These are phyloP conservation scores for Colletotrichum melonis DNA, from an alignment of 2,329 filamentous ascomycete genomes.

Conservation along the genomic window DNA sequence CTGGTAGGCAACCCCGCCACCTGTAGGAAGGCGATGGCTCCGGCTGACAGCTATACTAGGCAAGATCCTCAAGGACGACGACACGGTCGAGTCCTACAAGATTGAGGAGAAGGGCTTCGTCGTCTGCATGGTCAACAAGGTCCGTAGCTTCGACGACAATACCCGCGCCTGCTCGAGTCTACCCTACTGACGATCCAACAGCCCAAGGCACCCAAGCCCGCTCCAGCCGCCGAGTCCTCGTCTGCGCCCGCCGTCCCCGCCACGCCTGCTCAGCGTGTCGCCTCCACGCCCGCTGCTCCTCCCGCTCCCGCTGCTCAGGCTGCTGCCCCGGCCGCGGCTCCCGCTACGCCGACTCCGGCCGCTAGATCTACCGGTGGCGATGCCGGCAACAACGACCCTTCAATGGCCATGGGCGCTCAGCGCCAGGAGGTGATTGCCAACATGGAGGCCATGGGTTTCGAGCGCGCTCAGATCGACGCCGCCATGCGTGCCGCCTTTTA, in stretches of 20 bases:
- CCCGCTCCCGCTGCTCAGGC: slow-evolving; percentile 61
- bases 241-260: slow-evolving; percentile 67
- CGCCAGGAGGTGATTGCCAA: slow-evolving; percentile 85
- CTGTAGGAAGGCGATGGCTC: neutral
- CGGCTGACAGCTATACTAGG: slow-evolving; percentile 61
- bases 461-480: slow-evolving; percentile 86
- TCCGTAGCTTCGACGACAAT: slow-evolving; percentile 51
- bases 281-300: slow-evolving; percentile 62
- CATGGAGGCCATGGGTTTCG: slow-evolving; percentile 98
- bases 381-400: slow-evolving; percentile 72
- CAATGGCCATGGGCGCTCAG: slow-evolving; percentile 85
- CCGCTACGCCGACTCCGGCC: slow-evolving; percentile 67
- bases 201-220: slow-evolving; percentile 77
- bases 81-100: slow-evolving; percentile 95
- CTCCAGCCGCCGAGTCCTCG: slow-evolving; percentile 66
- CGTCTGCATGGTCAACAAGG: slow-evolving; percentile 98
- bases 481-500: slow-evolving; percentile 97
- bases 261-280: slow-evolving; percentile 68
- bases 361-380: slow-evolving; percentile 58
- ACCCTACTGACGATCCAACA: slow-evolving; percentile 39
- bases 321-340: slow-evolving; percentile 57
- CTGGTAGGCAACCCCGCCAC: slow-evolving; percentile 70
- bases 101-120: slow-evolving; percentile 99
- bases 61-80: slow-evolving; percentile 98
- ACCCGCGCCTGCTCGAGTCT: neutral